Percentiles rank a stretch among this genome's conserved stretches.
phyloP scores from a whole-genome alignment of 2,329 filamentous ascomycete species.

The Fusarium goolgardi region DNA sequence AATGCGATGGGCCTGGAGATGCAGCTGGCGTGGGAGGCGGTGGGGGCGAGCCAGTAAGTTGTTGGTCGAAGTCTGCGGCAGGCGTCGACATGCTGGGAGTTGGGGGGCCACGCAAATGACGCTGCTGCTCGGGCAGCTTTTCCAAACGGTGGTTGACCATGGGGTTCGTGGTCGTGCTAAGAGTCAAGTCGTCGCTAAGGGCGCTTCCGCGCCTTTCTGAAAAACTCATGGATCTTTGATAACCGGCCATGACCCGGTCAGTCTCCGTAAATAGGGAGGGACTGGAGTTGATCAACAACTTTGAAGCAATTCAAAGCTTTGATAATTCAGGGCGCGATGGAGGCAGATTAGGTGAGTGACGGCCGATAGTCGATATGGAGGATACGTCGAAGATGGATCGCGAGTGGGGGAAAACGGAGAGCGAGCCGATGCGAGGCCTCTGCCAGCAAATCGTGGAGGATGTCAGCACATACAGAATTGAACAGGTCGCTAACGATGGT shows the following conservation, averaged over 20 bases:
- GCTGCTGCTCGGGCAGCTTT: constrained; percentile 58
- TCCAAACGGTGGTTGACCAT: constrained; percentile 61
- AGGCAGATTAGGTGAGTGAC: constrained; percentile 19
- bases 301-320: constrained; percentile 12
- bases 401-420: constrained; percentile 35
- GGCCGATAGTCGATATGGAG: constrained; percentile 38
- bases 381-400: constrained; percentile 32
- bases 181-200: constrained; percentile 67
- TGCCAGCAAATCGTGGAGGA: constrained; percentile 33
- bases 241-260: constrained; percentile 51
- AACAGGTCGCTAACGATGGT: constrained; percentile 10
- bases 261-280: constrained; percentile 30
- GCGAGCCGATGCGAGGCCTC: constrained; percentile 32
- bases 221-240: constrained; percentile 66
- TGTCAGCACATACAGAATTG: constrained; percentile 43
- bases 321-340: constrained; percentile 27
- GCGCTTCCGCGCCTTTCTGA: constrained; percentile 70
- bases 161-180: constrained; percentile 61
- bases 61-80: constrained; percentile 71
- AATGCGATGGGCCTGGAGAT: constrained; percentile 71
- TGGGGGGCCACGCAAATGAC: constrained; percentile 66
- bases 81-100: constrained; percentile 75
- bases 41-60: constrained; percentile 70
- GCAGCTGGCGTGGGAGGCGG: constrained; percentile 74
- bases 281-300: constrained; percentile 11